Evolutionary conservation across 306 rosid species (phyloP), one percentile per base, ranked within the genome.

Genomic region (Fragaria nilgerrensis): DNA sequence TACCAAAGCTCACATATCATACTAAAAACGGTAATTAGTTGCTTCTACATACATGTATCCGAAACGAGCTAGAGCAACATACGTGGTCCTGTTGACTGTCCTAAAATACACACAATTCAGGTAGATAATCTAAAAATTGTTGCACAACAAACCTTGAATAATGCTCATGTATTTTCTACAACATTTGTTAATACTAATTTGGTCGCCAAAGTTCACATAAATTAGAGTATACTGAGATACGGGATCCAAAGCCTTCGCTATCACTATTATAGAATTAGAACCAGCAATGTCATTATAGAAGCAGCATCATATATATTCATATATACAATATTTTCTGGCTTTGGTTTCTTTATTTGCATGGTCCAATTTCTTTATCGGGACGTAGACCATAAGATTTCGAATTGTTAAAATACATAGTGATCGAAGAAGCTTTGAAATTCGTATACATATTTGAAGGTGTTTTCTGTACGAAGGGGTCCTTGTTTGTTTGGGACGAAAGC

Each of bases 121-220:
- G 83, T 77, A 74, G 80, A 85, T 64, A 64, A 75, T 72, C 75
- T 74, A 76, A 76, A 82, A 43, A 45, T 66, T 6, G 70, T 52
- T 81, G 80, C 79, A 76, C 86, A 89, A 86, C 89, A 77, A 87
- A 91, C 90, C 29, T 87, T 85, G 87, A 86, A 86, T 83, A 79
- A 67, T 80, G 80, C 61, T 53, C 65, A 14, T 29, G 47, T 25
- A 50, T 78, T 70, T 75, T 52, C 11, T 5, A 20, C 81, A 70
- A 52, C 80, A 70, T 72, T 80, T 75, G 74, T 79, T 53, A 62
- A 27, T 5, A 27, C 41, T 37, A 25, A 32, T 62, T 75, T 72
- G 50, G 23, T 59, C 19, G 14, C 27, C 37, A 43, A 17, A 23
- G 61, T 14, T 27, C 7, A 5, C 82, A 44, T 73, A 85, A 25